These are phyloP conservation scores for Tolypocladium paradoxum DNA, from an alignment of 2,329 filamentous ascomycete species.

Conservation along the genomic window DNA sequence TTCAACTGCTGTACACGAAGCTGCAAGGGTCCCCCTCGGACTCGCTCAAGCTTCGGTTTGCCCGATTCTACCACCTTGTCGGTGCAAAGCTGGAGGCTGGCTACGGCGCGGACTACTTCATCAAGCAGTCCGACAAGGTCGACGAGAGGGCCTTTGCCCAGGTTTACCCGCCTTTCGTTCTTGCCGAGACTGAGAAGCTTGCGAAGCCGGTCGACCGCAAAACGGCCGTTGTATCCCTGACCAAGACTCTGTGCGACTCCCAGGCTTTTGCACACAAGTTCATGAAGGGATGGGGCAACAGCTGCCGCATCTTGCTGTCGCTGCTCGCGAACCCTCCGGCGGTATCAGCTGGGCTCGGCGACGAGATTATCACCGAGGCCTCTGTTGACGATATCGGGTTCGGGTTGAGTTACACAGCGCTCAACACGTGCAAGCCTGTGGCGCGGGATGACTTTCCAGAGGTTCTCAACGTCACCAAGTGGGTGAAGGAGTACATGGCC, in stretches of 20 bases:
- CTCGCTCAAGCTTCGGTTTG: conserved; percentile 75
- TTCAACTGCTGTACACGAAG: conserved; percentile 72
- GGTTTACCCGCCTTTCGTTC: conserved; percentile 77
- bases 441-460: conserved; percentile 77
- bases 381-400: conserved; percentile 95
- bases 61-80: conserved; percentile 89
- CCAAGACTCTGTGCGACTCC: conserved; percentile 83
- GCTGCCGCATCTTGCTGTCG: conserved; percentile 79
- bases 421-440: conserved; percentile 77
- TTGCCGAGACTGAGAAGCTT: conserved; percentile 82
- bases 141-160: conserved; percentile 72
- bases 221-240: conserved; percentile 82
- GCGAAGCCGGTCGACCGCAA: conserved; percentile 85
- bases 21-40: conserved; percentile 61
- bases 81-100: conserved; percentile 67
- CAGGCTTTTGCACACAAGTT: conserved; percentile 72
- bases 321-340: conserved; percentile 78
- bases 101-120: conserved; percentile 88
- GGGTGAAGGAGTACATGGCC: conserved; percentile 71
- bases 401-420: conserved; percentile 83
- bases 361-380: conserved; percentile 72
- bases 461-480: conserved; percentile 68
- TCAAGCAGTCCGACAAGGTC: conserved; percentile 70
- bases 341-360: conserved; percentile 51
- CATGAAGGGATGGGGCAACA: conserved; percentile 83